phyloP scores from a whole-genome alignment of 352 stramenopile genomes.

The Pythium phragmiticola region DNA sequence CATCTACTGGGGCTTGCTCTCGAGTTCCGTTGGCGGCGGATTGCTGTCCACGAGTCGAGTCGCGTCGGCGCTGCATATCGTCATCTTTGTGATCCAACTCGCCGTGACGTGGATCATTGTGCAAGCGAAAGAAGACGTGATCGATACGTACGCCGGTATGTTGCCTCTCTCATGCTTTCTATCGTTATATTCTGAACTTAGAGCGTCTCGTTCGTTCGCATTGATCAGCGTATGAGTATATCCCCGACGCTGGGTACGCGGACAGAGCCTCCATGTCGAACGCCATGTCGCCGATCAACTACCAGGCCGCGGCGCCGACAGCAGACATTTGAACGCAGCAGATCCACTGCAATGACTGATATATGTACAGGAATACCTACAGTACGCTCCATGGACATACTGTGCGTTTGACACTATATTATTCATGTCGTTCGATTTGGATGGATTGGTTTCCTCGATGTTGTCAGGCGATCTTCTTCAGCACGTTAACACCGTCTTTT shows the following conservation, averaged over 20 bases:
- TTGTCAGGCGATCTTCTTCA: constrained; percentile 50
- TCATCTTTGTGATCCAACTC: constrained; percentile 66
- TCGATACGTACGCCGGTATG: constrained; percentile 80
- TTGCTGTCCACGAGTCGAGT: constrained; percentile 38
- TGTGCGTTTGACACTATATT: constrained; percentile 3
- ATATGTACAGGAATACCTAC: constrained; percentile 9
- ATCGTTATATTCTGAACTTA: neutral
- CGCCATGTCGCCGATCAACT: constrained; percentile 51
- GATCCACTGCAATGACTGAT: neutral
- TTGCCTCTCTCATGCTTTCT: neutral
- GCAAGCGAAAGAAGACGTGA: constrained; percentile 80
- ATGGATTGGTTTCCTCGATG: neutral
- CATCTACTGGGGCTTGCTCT: constrained; percentile 47
- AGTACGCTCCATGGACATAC: constrained; percentile 1
- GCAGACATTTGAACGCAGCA: constrained; percentile 47
- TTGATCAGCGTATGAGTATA: constrained; percentile 75
- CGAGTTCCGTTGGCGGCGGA: constrained; percentile 24
- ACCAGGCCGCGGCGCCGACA: constrained; percentile 55
- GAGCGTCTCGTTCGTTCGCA: neutral
- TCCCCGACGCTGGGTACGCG: constrained; percentile 55
- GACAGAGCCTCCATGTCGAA: constrained; percentile 44
- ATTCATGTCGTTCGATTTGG: neutral
- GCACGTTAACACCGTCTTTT: constrained; percentile 46
- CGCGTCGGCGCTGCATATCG: constrained; percentile 45
- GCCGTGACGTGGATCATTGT: constrained; percentile 58